Conservation (phyloP, 1,139 yeast species). For the Hyphopichia wangnamkhiaoensis region DNA sequence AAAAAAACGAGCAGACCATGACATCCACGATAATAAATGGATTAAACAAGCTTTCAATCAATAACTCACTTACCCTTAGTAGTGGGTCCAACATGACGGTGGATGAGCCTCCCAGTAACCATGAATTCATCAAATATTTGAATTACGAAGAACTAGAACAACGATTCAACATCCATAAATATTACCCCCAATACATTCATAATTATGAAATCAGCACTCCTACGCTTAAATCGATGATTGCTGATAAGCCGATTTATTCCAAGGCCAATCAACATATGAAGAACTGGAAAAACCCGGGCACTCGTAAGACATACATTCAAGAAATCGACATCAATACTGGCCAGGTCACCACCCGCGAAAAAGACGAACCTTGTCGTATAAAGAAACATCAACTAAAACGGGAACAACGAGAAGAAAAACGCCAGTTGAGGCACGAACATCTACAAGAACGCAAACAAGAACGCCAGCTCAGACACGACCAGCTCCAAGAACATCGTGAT, state of each 20-base stretch:
- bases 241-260: slow-evolving; percentile 43
- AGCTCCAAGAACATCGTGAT: background rate
- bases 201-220: slow-evolving; percentile 43
- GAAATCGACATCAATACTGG: slow-evolving; percentile 4
- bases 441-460: slow-evolving; percentile 11
- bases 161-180: slow-evolving; percentile 37
- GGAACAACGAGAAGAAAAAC: slow-evolving; percentile 9
- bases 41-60: slow-evolving; percentile 13
- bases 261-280: slow-evolving; percentile 41
- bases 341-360: slow-evolving; percentile 1
- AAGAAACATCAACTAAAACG: slow-evolving; percentile 10
- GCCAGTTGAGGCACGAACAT: slow-evolving; percentile 12
- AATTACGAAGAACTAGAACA: slow-evolving; percentile 41
- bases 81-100: slow-evolving; percentile 3
- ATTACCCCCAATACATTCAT: slow-evolving; percentile 43
- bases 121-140: slow-evolving; percentile 23
- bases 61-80: background rate
- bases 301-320: background rate
- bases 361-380: slow-evolving; percentile 10
- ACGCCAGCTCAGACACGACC: slow-evolving; percentile 1
- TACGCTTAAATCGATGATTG: slow-evolving; percentile 32
- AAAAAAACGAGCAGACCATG: slow-evolving; percentile 2
- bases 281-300: slow-evolving; percentile 14
- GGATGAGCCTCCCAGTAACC: slow-evolving; percentile 12
- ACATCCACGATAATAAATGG: slow-evolving; percentile 14